Evolutionary conservation across 148 eudicot species (phyloP).

Genomic region (Vaccinium myrtillus): DNA sequence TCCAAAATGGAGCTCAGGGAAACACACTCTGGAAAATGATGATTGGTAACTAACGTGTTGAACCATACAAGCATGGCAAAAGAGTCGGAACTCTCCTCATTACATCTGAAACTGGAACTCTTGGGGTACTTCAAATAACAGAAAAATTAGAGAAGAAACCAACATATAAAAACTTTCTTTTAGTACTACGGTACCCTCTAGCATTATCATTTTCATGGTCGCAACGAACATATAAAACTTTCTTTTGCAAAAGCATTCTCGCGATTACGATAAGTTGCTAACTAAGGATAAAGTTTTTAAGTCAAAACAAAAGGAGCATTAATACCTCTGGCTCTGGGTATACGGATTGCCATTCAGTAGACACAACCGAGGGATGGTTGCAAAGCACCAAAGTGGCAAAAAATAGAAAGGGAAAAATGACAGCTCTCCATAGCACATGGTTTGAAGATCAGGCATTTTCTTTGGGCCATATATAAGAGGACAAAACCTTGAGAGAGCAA

Average conservation of each 20-base stretch:
- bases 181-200: background rate
- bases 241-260: background rate
- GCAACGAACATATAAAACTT: background rate
- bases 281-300: background rate
- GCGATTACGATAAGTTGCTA: background rate
- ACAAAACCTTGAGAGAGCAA: slow-evolving; percentile 44
- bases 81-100: background rate
- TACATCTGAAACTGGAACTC: background rate
- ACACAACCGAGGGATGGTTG: slow-evolving; percentile 54
- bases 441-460: slow-evolving; percentile 32
- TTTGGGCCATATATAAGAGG: slow-evolving; percentile 41
- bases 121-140: background rate
- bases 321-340: slow-evolving; percentile 44
- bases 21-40: too few species aligned
- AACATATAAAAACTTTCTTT: too few species aligned
- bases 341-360: slow-evolving; percentile 49
- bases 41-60: background rate
- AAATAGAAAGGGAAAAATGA: slow-evolving; percentile 31
- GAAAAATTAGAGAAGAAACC: background rate
- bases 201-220: background rate
- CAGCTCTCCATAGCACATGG: slow-evolving; percentile 33
- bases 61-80: background rate
- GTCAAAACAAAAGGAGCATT: background rate
- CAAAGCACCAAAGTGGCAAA: slow-evolving; percentile 28
- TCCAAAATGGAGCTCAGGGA: too few species aligned